Base-by-base conservation (phyloP, 805 yeast genomes). In the Zygoascus bituminiphila region DNA sequence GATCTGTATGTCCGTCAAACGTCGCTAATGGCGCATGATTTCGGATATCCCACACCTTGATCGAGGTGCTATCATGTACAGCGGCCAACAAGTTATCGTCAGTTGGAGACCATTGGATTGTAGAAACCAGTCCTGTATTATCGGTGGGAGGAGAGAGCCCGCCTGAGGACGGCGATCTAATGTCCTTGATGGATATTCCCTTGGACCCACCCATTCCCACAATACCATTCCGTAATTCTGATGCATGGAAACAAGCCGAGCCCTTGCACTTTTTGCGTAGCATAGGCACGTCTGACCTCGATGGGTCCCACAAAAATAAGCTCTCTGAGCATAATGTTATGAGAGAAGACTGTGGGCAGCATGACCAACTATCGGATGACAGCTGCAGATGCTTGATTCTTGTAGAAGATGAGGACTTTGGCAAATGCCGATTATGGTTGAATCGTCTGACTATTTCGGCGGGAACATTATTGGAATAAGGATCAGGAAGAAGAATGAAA, bases 371-470 rank as follows among this genome's bases (percentile, higher is more conserved):
- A 12, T 60, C 50, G 22, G 70, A 65, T 0, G 77, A 62, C 14
- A 73, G 56, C 15, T 62, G 67, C 14, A 77, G 50, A 44, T 66
- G 59, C 36, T 62, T 58, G 38, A 73, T 64, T 1, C 69, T 52
- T 10, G 44, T 48, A 17, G 55, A 40, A 5, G 49, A 25, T 14
- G 17, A 9, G 10, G 39, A 23, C 4, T 14, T 12, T 10, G 44
- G 36, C 8, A 85, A 62, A 59, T 82, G 88, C 55, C 81, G 81
- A 45, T 74, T 69, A 66, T 88, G 96, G 63, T 86, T 86, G 68
- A 82, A 88, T 35, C 94, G 70, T 61, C 80, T 84, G 52, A 83
- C 67, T 19, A 88, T 82, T 61, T 81, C 87, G 0, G 96, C 96
- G 1, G 68, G 67, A 48, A 74, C 69, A 21, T 73, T 73, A 4